Evolutionary conservation across 164 flowering plant genomes (phyloP), one percentile per base, ranked within the genome.

Genomic region (Aristolochia fimbriata): DNA sequence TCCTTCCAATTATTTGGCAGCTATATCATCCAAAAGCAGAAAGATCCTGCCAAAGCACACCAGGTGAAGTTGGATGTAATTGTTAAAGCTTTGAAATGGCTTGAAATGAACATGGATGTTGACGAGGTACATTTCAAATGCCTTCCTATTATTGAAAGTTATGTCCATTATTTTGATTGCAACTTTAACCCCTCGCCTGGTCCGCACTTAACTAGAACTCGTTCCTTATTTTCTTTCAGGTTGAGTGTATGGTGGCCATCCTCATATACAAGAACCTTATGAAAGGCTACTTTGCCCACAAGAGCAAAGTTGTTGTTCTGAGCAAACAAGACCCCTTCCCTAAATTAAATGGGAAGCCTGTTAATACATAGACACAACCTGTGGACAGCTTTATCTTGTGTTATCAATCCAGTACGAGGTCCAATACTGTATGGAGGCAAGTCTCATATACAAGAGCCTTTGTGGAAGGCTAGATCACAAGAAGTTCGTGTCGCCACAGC

Each of bases 261-360:
- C 70, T 93, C 49, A 90, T 93, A 62, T 71, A 84, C 81, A 93
- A 90, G 75, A 88, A 90, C 71, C 96, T 93, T n/a, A 66, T 93
- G 67, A 93, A 93, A 72, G 97, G 99, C 17, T 93, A 93, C 65
- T 90, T 90, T 63, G 92, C 97, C 3, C 97, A 93, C 80, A 93
- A 87, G 81, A 90, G 94, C 73, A 90, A 93, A 74, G 97, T 93
- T 45, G 91, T 77, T 11, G 99, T 93, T 57, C 72, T 93, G 51
- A 93, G 99, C 81, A 93, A 90, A 75, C 97, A 90, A 67, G 99
- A 90, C 71, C 95, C 97, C 66, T 93, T 93, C 71, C 99, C 97
- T 16, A 88, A 78, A 57, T 66, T 93, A 64, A 80, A 78, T 58
- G 96, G 94, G 45, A 88, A 77, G 68, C 96, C 94, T 12, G 89